Conservation (phyloP, 805 yeast species). For the Hyphopichia homilentoma region DNA sequence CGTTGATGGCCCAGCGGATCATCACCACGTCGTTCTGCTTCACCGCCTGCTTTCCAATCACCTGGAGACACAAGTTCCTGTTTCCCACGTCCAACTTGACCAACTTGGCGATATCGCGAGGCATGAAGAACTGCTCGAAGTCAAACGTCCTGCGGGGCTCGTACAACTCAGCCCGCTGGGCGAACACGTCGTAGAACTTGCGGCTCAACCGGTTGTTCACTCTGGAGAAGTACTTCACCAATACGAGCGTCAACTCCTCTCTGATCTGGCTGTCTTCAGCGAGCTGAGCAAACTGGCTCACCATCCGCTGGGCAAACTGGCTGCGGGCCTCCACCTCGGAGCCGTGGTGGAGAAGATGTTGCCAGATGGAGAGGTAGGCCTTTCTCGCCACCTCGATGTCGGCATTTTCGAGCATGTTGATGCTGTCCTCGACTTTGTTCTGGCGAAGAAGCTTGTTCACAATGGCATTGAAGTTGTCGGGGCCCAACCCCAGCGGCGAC, state of each 20-base stretch:
- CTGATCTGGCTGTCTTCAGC: slow-evolving; percentile 11
- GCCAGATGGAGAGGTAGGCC: slow-evolving; percentile 22
- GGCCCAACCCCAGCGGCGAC: slow-evolving; percentile 21
- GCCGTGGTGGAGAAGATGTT: slow-evolving; percentile 4
- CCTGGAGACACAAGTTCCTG: slow-evolving; percentile 15
- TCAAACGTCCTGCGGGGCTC: slow-evolving; percentile 7
- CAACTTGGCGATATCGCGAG: slow-evolving; percentile 13
- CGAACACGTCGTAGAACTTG: slow-evolving; percentile 11
- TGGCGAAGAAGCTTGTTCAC: slow-evolving; percentile 22
- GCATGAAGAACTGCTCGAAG: slow-evolving; percentile 16
- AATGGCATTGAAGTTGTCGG: slow-evolving; percentile 24
- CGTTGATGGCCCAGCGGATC: slow-evolving; percentile 27
- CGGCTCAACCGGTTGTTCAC: slow-evolving; percentile 1
- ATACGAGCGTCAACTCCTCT: slow-evolving; percentile 12
- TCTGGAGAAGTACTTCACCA: slow-evolving; percentile 15
- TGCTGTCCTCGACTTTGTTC: slow-evolving; percentile 19
- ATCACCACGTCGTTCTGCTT: slow-evolving; percentile 17
- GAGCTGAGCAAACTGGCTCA: slow-evolving; percentile 8
- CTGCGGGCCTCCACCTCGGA: slow-evolving; percentile 3
- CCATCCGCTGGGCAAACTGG: slow-evolving; percentile 9
- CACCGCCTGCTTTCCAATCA: slow-evolving; percentile 20
- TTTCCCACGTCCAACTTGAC: slow-evolving; percentile 11
- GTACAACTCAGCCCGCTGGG: slow-evolving; percentile 1
- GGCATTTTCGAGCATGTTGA: slow-evolving; percentile 17
- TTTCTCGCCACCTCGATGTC: slow-evolving; percentile 18